Evolutionary conservation across 306 rosid genomes (phyloP), one percentile per base, ranked within the genome.

Genomic region (Quercus variabilis): DNA sequence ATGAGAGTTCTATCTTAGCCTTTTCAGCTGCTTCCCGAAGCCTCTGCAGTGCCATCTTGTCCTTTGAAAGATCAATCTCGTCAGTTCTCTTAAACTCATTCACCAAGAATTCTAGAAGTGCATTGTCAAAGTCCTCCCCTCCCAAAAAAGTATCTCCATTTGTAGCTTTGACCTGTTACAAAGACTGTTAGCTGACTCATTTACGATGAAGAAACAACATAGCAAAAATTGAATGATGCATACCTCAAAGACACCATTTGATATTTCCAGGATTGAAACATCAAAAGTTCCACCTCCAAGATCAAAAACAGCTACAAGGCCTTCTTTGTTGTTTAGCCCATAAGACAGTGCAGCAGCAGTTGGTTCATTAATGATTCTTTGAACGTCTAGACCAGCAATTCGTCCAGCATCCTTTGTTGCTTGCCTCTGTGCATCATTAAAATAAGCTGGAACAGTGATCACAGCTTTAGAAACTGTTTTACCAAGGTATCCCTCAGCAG

Each of bases 271-370:
- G 84, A 94, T 92, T 82, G 98, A 94, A 38, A 94, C 98, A 87
- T 94, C 98, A 82, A 94, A 94, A 14, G 98, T 94, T 76, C 98
- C 98, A 83, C 98, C 98, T 13, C 98, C 98, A 73, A 94, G 98
- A 80, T 94, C 98, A 80, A 94, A 94, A 28, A 94, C 98, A 1
- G 98, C 98, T 62, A 94, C 92, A 6, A 92, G 87, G 55, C 98
- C 98, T 77, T 94, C 98, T 84, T 94, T 92, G 77, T 89, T 94
- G 89, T 88, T 94, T 97, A 92, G 89, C 25, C 98, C 98, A 69
- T 94, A 94, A 15, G 98, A 94, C 69, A 94, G 98, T 26, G 98
- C 98, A 55, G 98, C 98, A 73, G 98, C 98, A 58, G 98, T 94
- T 9, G 98, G 98, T 75, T 94, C 98, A 49, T 94, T 94, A 77